phyloP scores from a whole-genome alignment of 371 early-diverging fungal genomes.

The Apophysomyces ossiformis region DNA sequence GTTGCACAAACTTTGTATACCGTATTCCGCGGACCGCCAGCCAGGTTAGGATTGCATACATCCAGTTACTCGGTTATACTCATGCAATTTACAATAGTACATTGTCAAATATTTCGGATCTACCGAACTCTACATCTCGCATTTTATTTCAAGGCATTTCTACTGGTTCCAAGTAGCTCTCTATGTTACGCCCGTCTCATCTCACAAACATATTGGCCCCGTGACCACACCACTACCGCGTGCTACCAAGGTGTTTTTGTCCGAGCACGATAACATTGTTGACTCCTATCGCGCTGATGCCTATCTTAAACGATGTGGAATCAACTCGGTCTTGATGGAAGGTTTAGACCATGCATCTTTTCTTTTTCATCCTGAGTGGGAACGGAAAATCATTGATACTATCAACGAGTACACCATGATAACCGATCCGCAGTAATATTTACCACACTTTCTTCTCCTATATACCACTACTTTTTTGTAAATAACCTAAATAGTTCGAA shows the following conservation, averaged over 20 bases:
- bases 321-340: constrained; percentile 52
- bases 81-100: constrained; percentile 26
- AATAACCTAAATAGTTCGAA: background rate
- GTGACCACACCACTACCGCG: constrained; percentile 32
- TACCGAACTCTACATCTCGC: constrained; percentile 68
- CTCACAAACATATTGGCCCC: constrained; percentile 17
- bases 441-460: background rate
- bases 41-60: constrained; percentile 37
- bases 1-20: constrained; percentile 72
- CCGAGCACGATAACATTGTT: constrained; percentile 57
- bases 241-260: constrained; percentile 47
- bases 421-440: constrained; percentile 4
- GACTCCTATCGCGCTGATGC: constrained; percentile 46
- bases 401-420: constrained; percentile 23
- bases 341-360: constrained; percentile 61
- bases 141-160: constrained; percentile 70
- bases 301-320: constrained; percentile 51
- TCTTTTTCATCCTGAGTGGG: constrained; percentile 49
- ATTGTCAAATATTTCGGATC: constrained; percentile 71
- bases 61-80: background rate
- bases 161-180: constrained; percentile 68
- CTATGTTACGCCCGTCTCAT: constrained; percentile 39
- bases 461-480: background rate
- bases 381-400: constrained; percentile 36
- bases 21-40: constrained; percentile 64